These are phyloP conservation scores for Mucor mucedo DNA, from an alignment of 371 early-diverging fungal species.

Conservation along the genomic window DNA sequence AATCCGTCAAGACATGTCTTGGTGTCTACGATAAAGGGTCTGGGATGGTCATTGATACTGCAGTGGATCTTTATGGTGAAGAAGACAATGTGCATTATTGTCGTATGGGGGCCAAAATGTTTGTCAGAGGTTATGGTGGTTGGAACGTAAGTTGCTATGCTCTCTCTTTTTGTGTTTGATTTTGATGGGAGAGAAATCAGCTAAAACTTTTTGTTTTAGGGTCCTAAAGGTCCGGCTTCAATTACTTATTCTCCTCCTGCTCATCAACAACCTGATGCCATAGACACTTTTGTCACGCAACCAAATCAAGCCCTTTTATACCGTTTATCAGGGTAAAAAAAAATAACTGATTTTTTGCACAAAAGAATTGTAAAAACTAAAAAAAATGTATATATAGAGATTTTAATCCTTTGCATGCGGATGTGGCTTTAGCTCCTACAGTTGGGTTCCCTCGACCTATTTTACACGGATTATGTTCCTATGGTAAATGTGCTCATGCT, in stretches of 20 bases:
- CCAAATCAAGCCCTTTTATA: constrained; percentile 67
- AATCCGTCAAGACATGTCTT: constrained; percentile 40
- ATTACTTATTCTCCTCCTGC: constrained; percentile 47
- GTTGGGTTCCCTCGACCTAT: constrained; percentile 73
- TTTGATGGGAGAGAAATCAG: not conserved
- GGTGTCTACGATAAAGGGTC: constrained; percentile 70
- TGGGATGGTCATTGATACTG: constrained; percentile 71
- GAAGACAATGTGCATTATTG: constrained; percentile 53
- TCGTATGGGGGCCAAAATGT: constrained; percentile 52
- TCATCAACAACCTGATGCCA: constrained; percentile 58
- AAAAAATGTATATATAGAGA: constrained; percentile 43
- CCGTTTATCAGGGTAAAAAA: constrained; percentile 61
- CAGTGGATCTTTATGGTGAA: constrained; percentile 58
- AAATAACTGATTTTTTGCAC: no score
- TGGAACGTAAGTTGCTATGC: constrained; percentile 45
- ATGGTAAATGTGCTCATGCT: constrained; percentile 63
- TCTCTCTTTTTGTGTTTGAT: not conserved
- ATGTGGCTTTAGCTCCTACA: constrained; percentile 58
- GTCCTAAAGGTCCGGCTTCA: constrained; percentile 58
- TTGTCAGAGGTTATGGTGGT: constrained; percentile 63
- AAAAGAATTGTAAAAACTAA: no score
- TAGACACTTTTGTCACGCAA: constrained; percentile 45
- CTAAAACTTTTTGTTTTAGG: constrained; percentile 6
- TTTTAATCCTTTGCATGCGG: constrained; percentile 74
- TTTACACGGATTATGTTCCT: constrained; percentile 73